Conservation (phyloP, 371 early-diverging fungal species). For the Mortierella sp. region DNA sequence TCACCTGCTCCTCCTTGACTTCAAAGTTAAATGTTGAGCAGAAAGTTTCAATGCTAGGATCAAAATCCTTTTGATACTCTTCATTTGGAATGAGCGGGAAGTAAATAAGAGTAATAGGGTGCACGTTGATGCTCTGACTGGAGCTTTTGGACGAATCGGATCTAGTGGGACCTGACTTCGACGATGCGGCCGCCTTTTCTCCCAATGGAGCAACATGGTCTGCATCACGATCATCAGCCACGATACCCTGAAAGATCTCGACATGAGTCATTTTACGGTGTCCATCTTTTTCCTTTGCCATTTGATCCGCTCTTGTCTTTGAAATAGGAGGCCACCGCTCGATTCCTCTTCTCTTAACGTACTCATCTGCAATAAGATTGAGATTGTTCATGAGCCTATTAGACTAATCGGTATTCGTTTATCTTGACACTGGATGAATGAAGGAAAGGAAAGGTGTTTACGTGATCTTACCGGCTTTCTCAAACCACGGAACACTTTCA, state of each 20-base stretch:
- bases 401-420: background rate
- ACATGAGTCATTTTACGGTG: slow-evolving; percentile 52
- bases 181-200: slow-evolving; percentile 9
- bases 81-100: slow-evolving; percentile 72
- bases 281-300: slow-evolving; percentile 46
- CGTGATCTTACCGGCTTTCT: slow-evolving; percentile 62
- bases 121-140: slow-evolving; percentile 31
- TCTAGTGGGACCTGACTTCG: slow-evolving; percentile 34
- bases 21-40: slow-evolving; percentile 78
- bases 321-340: slow-evolving; percentile 64
- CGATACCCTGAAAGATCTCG: slow-evolving; percentile 53
- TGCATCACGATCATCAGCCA: slow-evolving; percentile 46
- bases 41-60: slow-evolving; percentile 72
- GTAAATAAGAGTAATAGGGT: slow-evolving; percentile 69
- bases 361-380: slow-evolving; percentile 57
- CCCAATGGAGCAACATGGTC: slow-evolving; percentile 26
- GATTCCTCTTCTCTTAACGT: slow-evolving; percentile 65
- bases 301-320: slow-evolving; percentile 40
- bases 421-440: no score
- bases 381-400: background rate
- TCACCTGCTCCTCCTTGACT: slow-evolving; percentile 69
- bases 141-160: slow-evolving; percentile 32
- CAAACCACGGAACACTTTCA: slow-evolving; percentile 74
- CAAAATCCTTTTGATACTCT: slow-evolving; percentile 66
- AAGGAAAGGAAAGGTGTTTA: background rate